These are phyloP conservation scores for maize (Zea mays) DNA, from an alignment of 176 grass and related monocot genomes.

Conservation along the genomic window DNA sequence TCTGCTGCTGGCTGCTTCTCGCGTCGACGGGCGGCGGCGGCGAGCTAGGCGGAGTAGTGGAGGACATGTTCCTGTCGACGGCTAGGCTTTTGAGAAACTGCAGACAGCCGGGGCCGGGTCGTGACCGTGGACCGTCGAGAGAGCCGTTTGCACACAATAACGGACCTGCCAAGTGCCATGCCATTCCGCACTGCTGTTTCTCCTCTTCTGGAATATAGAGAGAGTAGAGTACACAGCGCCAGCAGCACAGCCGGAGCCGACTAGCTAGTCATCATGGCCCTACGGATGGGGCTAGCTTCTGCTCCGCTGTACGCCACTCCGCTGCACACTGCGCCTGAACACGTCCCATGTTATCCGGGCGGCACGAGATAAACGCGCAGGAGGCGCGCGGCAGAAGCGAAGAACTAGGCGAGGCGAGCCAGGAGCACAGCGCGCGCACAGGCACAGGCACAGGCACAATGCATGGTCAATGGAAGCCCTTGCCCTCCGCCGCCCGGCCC, in stretches of 20 bases:
- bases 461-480: not conserved
- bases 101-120: too few species aligned
- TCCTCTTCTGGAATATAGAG: not conserved
- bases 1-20: too few species aligned
- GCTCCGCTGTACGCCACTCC: not conserved
- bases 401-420: not conserved
- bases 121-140: too few species aligned
- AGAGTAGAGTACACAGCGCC: not conserved
- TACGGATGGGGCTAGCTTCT: not conserved
- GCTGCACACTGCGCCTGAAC: not conserved
- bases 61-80: not conserved
- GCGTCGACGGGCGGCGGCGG: too few species aligned
- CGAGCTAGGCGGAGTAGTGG: too few species aligned
- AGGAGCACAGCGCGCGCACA: not conserved
- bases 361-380: conserved; percentile 31
- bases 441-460: not conserved
- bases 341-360: not conserved
- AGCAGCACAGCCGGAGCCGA: not conserved
- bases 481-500: too few species aligned
- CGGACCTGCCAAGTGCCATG: not conserved
- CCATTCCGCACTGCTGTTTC: not conserved
- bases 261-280: not conserved
- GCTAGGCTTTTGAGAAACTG: not conserved
- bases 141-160: not conserved
- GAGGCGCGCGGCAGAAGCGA: not conserved